These are phyloP conservation scores for Carex littledalei DNA, from an alignment of 176 grass and related monocot species.

Conservation along the genomic window DNA sequence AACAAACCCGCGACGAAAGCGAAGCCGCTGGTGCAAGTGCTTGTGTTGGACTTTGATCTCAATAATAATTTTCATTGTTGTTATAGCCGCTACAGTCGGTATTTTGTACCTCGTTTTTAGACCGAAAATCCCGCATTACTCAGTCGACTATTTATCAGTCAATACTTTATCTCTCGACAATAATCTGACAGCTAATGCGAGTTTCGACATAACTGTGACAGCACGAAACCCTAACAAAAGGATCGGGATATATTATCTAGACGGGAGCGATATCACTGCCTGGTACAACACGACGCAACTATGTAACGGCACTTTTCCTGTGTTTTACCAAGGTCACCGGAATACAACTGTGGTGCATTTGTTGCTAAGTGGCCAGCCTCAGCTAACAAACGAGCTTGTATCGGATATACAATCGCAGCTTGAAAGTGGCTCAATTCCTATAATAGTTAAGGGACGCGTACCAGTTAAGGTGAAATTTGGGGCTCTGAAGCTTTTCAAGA, in stretches of 20 bases:
- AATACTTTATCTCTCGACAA: conserved; percentile 41
- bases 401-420: conserved; percentile 29
- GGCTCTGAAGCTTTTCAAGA: conserved; percentile 50
- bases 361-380: conserved; percentile 39
- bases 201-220: conserved; percentile 62
- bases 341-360: conserved; percentile 43
- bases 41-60: conserved; percentile 51
- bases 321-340: conserved; percentile 84
- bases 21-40: conserved; percentile 58
- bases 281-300: conserved; percentile 62
- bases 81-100: conserved; percentile 56
- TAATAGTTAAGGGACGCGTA: conserved; percentile 43
- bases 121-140: conserved; percentile 79
- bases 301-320: conserved; percentile 57
- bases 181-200: conserved; percentile 25
- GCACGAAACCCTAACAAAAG: conserved; percentile 57
- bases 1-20: conserved; percentile 1
- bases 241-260: conserved; percentile 81
- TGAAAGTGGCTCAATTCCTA: conserved; percentile 43
- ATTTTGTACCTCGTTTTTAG: conserved; percentile 74
- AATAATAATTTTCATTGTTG: conserved; percentile 28
- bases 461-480: conserved; percentile 76
- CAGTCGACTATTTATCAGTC: conserved; percentile 51
- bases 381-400: conserved; percentile 40
- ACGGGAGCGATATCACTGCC: conserved; percentile 44